Evolutionary conservation across 2,329 filamentous ascomycete species (phyloP).

Genomic region (Colletotrichum sojae): DNA sequence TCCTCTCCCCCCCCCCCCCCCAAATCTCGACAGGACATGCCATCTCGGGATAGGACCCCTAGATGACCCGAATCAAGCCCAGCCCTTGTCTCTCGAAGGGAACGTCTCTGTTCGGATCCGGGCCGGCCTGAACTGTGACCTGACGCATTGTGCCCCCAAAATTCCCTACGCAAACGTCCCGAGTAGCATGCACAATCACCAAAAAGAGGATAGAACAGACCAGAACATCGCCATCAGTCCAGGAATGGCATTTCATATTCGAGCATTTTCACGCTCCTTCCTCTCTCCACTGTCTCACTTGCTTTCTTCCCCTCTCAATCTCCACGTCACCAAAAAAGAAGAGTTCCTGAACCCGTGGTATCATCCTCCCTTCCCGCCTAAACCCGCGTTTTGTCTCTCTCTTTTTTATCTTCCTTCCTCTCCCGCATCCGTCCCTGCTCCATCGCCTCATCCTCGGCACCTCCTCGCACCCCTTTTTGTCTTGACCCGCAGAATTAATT

Average conservation of each 20-base stretch:
- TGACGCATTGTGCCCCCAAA: neutral
- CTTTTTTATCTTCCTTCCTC: slow-evolving; percentile 15
- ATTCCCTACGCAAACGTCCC: too few species aligned
- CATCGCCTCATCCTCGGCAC: too few species aligned
- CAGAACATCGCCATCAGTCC: slow-evolving; percentile 15
- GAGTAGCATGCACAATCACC: too few species aligned
- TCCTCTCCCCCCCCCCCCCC: too few species aligned
- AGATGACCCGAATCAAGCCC: neutral
- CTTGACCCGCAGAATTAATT: slow-evolving; percentile 25
- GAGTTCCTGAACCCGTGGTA: slow-evolving; percentile 33
- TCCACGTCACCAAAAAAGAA: neutral
- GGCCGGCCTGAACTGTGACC: neutral
- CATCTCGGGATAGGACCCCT: neutral
- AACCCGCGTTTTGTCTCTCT: neutral
- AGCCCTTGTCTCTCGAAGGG: too few species aligned
- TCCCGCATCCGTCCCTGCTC: neutral
- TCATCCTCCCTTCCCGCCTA: slow-evolving; percentile 35
- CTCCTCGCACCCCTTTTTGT: slow-evolving; percentile 5
- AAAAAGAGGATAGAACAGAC: neutral
- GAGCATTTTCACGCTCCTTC: slow-evolving; percentile 33
- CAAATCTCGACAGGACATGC: neutral
- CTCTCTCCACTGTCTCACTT: slow-evolving; percentile 8
- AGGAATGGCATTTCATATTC: slow-evolving; percentile 40
- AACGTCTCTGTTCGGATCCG: neutral
- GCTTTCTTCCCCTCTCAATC: neutral